Base-by-base conservation (phyloP, 352 stramenopile genomes). In the Phytopythium delawarense region DNA sequence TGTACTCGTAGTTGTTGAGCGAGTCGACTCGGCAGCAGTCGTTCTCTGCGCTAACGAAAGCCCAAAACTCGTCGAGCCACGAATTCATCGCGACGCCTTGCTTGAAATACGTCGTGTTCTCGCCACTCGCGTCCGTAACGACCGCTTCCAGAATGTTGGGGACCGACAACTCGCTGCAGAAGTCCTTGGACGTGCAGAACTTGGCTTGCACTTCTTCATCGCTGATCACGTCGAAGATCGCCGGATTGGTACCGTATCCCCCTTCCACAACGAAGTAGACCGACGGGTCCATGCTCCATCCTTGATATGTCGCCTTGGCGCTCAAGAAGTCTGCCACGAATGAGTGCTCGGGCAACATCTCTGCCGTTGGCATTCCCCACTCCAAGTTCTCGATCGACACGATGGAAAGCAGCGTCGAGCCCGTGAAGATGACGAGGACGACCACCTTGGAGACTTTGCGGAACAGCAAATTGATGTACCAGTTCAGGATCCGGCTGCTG, bases 61-160 rank as follows among this genome's bases (percentile, higher is more conserved):
- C 45, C 81, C 81, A 91, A 65, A 91, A 89, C 58, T 91, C 76
- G 66, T 92, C 84, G 21, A 91, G 65, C 84, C 84, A 92, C 39
- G 84, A 92, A 34, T 72, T 74, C 62, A 82, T 76, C 34, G 81
- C 64, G 25, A 35, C 39, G 21, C 69, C 70, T 3, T 72, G 64
- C 53, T 75, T 79, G 44, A 90, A 74, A 61, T 75, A 81, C 20
- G 79, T 81, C 11, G 82, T 57, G 39, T 67, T 71, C 23, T 61
- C 23, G 15, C 63, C 66, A n/a, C 75, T 59, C 7, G 49, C 60
- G 34, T 75, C 56, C 23, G 76, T 76, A 21, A 67, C 64, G 13
- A 90, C 63, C 7, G 73, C 64, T 34, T 71, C 75, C 20, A 91
- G 64, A 35, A 91, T 83, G 53, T 79, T 88, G 0, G 83, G 79